Conservation (phyloP, 2,329 filamentous ascomycete species). For the Claviceps pazoutovae region DNA sequence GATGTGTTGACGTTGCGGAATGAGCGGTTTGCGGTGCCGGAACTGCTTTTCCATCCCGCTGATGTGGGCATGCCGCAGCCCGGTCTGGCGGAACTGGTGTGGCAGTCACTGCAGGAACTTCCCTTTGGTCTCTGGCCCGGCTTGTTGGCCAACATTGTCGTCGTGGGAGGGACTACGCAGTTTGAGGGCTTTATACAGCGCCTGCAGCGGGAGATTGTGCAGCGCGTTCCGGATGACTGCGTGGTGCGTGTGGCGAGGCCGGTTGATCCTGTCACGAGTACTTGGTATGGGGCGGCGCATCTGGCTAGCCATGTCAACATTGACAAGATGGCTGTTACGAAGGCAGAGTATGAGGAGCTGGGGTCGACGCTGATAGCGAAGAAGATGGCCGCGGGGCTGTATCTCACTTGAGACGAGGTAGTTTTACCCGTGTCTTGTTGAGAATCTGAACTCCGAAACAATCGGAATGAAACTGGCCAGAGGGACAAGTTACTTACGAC, state of each 20-base stretch:
- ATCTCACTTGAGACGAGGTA: constrained; percentile 1
- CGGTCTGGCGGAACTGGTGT: constrained; percentile 68
- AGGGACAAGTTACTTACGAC: no score
- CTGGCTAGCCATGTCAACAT: constrained; percentile 58
- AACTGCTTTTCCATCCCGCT: constrained; percentile 73
- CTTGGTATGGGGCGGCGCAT: constrained; percentile 74
- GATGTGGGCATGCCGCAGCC: constrained; percentile 77
- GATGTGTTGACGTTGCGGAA: constrained; percentile 80
- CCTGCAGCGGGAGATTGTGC: constrained; percentile 59
- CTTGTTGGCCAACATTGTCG: constrained; percentile 72
- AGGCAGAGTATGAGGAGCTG: constrained; percentile 79
- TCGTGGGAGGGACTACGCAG: constrained; percentile 74
- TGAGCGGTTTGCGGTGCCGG: constrained; percentile 81
- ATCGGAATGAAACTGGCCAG: no score
- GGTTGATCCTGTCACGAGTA: constrained; percentile 60
- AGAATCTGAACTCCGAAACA: no score
- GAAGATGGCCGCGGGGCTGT: constrained; percentile 40
- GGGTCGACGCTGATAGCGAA: constrained; percentile 62
- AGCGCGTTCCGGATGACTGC: constrained; percentile 62
- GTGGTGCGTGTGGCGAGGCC: constrained; percentile 59
- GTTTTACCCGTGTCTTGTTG: not conserved
- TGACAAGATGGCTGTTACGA: constrained; percentile 60
- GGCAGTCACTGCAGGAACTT: constrained; percentile 61
- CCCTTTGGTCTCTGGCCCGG: constrained; percentile 76
- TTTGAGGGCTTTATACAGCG: constrained; percentile 73